Percentiles rank a stretch among this genome's conserved stretches.
Conservation (phyloP, 2,329 filamentous ascomycete species). For the Amauroascus niger region DNA sequence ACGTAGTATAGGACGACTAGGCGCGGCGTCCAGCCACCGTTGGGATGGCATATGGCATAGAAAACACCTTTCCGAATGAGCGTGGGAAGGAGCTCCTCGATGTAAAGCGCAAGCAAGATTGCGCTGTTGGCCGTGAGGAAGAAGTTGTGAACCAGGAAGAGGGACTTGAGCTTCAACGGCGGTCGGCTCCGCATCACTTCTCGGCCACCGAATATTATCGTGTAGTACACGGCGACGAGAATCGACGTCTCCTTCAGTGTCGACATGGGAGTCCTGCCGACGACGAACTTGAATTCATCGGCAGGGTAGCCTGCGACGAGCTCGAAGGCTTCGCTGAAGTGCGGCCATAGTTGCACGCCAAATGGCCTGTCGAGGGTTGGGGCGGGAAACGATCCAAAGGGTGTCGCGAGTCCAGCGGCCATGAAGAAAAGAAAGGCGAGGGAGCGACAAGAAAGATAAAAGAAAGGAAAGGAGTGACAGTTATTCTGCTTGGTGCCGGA, state of each 20-base stretch:
- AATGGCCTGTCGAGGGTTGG: constrained; percentile 79
- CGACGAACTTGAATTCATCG: constrained; percentile 66
- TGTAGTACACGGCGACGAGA: constrained; percentile 74
- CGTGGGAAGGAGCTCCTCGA: constrained; percentile 78
- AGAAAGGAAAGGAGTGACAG: not conserved
- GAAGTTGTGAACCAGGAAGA: constrained; percentile 89
- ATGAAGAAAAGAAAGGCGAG: not conserved
- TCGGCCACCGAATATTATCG: constrained; percentile 76
- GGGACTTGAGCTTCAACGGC: constrained; percentile 67
- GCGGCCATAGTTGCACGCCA: constrained; percentile 73
- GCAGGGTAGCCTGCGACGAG: constrained; percentile 63
- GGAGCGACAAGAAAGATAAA: not conserved
- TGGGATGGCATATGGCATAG: constrained; percentile 60
- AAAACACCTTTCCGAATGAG: constrained; percentile 66
- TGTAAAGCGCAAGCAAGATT: constrained; percentile 64
- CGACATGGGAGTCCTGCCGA: constrained; percentile 63
- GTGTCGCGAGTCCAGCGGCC: not conserved
- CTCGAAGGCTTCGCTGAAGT: constrained; percentile 74
- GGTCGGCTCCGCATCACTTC: constrained; percentile 75
- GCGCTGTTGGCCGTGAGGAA: constrained; percentile 72
- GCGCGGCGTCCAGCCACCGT: constrained; percentile 79
- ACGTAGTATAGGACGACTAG: constrained; percentile 88
- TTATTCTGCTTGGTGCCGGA: no score
- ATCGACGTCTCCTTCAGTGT: constrained; percentile 68
- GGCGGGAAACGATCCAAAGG: constrained; percentile 22